Evolutionary conservation across 495 filamentous ascomycete genomes (phyloP).

Genomic region (Talaromyces proteolyticus): DNA sequence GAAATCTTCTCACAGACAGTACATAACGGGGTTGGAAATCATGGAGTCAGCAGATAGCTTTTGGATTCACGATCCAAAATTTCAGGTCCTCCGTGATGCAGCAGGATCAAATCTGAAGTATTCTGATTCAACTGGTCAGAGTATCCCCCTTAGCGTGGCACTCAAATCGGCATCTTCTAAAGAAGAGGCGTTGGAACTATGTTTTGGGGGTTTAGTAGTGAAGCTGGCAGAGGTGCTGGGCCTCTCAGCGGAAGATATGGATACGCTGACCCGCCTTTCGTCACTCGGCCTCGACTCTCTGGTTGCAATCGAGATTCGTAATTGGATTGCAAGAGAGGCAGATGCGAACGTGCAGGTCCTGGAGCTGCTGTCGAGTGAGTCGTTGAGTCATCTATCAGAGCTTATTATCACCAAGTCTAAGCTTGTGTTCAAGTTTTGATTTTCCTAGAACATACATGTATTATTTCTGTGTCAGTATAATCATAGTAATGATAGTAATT

Average conservation of each 20-base stretch:
- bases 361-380: conserved; percentile 23
- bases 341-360: conserved; percentile 29
- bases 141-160: conserved; percentile 11
- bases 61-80: conserved; percentile 20
- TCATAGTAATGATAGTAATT: too few relatives aligned
- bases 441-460: too few relatives aligned
- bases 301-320: conserved; percentile 32
- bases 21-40: conserved; percentile 17
- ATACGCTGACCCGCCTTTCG: conserved; percentile 18
- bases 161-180: conserved; percentile 13
- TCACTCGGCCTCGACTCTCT: conserved; percentile 30
- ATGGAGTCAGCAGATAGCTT: conserved; percentile 14
- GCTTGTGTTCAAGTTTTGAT: too few relatives aligned
- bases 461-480: too few relatives aligned
- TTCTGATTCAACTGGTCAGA: background rate
- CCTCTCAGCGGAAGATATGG: conserved; percentile 24
- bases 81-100: conserved; percentile 12
- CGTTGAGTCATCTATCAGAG: conserved; percentile 21
- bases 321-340: conserved; percentile 30
- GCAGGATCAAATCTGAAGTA: conserved; percentile 8
- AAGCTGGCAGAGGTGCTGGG: conserved; percentile 23
- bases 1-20: conserved; percentile 14
- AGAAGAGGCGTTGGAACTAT: conserved; percentile 18
- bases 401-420: conserved; percentile 24
- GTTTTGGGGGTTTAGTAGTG: conserved; percentile 18